A percentile compares a stretch with the other conserved stretches of the same genome.
Conservation (phyloP, 495 filamentous ascomycete species). For the Penicillium steckii region DNA sequence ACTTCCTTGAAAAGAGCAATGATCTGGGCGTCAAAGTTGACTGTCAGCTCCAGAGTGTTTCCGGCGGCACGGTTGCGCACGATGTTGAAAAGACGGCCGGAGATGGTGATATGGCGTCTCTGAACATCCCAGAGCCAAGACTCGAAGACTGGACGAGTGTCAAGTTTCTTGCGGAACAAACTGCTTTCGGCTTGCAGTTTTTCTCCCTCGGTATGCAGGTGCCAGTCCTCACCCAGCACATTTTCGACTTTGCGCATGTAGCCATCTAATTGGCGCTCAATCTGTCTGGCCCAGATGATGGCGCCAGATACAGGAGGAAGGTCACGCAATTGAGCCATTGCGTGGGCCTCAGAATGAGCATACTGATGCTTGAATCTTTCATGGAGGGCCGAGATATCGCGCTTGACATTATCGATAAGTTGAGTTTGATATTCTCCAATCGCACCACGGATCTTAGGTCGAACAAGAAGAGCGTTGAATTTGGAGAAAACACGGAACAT, state of each 20-base stretch:
- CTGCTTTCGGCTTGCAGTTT: slow-evolving; percentile 86
- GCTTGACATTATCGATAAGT: slow-evolving; percentile 95
- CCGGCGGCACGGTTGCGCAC: slow-evolving; percentile 80
- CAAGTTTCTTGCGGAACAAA: slow-evolving; percentile 92
- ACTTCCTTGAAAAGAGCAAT: slow-evolving; percentile 99
- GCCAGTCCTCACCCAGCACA: slow-evolving; percentile 91
- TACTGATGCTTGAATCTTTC: slow-evolving; percentile 99
- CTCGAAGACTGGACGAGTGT: slow-evolving; percentile 89
- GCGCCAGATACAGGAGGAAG: slow-evolving; percentile 92
- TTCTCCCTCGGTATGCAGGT: slow-evolving; percentile 89
- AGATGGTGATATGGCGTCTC: slow-evolving; percentile 81
- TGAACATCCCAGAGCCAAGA: slow-evolving; percentile 92
- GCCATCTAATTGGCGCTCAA: slow-evolving; percentile 87
- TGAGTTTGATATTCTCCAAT: slow-evolving; percentile 97
- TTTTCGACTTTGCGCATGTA: slow-evolving; percentile 99
- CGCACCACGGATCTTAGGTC: slow-evolving; percentile 94
- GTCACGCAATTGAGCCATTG: slow-evolving; percentile 95
- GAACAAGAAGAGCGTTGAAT: slow-evolving; percentile 97
- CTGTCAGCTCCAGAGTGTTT: slow-evolving; percentile 78
- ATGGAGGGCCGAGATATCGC: slow-evolving; percentile 87
- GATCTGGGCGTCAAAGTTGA: slow-evolving; percentile 96
- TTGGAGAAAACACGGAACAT: slow-evolving; percentile 99
- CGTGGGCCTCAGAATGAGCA: slow-evolving; percentile 94
- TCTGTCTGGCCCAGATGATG: slow-evolving; percentile 96
- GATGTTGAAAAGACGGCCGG: slow-evolving; percentile 88